Evolutionary conservation across 2,329 filamentous ascomycete species (phyloP), one percentile per base, ranked within the genome.

Genomic region (Sarocladium oryzae): DNA sequence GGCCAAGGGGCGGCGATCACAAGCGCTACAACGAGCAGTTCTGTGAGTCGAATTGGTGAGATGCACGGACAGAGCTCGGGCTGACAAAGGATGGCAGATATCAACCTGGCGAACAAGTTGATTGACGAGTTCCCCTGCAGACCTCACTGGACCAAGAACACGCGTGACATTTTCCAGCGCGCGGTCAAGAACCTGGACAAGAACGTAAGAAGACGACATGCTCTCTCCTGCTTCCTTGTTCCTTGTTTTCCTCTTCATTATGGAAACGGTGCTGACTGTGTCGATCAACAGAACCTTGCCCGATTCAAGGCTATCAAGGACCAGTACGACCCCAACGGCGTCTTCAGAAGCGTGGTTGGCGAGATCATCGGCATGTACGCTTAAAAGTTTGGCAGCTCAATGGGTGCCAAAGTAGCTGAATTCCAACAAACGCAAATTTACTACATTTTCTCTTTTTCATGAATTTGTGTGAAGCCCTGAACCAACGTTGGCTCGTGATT

Each of bases 71-170:
- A 32, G 18, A 16, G 32, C 8, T 30, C 23, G 4, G 24, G 8
- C 53, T 57, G 18, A 56, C 18, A 18, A 8, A 36, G 15, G n/a
- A 2, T 5, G 20, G 20, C 33, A 71, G 66, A 77, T 55, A 68
- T 66, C 32, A 71, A 68, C 5, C 62, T 78, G 3, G 72, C 73
- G 18, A 69, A 70, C 48, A 69, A 66, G 0, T 66, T 77, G 16
- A 64, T 77, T 45, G 66, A 72, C 23, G 74, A 77, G 58, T 77
- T 77, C 54, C 72, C 73, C 0, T 74, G 71, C 57, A 66, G 75
- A 4, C 74, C 75, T 26, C 75, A 78, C 60, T 78, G 74, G 75
- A 77, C 75, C 10, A 78, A 77, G 64, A 77, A 77, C 56, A 76
- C 72, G 3, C 63, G 75, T 16, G 71, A 75, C 20, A 67, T 77